Percentiles rank a stretch among this genome's conserved stretches.
Evolutionary conservation across 1,284 basidiomycete genomes (phyloP).

Genomic region (Salmacisia buchloeana): DNA sequence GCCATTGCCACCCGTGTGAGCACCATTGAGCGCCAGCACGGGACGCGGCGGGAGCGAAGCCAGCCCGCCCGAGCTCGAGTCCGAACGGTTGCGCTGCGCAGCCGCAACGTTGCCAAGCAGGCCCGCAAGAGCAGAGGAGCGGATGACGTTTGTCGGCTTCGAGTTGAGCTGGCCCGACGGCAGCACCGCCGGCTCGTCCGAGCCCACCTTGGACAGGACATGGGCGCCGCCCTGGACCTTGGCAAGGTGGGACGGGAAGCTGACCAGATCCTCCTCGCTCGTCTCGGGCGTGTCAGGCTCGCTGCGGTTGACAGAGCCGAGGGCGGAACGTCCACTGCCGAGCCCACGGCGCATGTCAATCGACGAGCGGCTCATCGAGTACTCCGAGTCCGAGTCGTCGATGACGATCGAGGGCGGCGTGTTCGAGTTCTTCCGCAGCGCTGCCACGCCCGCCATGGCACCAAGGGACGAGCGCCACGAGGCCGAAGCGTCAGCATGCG

Average conservation of each 20-base stretch:
- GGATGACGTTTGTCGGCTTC: conserved; percentile 16
- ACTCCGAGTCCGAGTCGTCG: conserved; percentile 37
- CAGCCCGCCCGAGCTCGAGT: not conserved
- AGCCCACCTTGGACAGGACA: not conserved
- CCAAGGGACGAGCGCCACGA: conserved; percentile 27
- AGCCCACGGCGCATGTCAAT: conserved; percentile 8
- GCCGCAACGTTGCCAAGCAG: conserved; percentile 22
- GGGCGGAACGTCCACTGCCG: not conserved
- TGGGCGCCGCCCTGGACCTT: not conserved
- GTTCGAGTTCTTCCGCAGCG: conserved; percentile 12
- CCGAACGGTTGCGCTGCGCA: conserved; percentile 25
- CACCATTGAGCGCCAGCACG: not conserved
- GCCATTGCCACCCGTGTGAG: not conserved
- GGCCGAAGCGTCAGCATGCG: conserved; percentile 22
- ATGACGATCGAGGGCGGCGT: conserved; percentile 37
- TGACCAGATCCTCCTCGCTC: conserved; percentile 34
- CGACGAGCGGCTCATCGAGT: conserved; percentile 20
- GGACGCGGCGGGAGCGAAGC: not conserved
- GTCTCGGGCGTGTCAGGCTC: conserved; percentile 40
- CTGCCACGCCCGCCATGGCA: not conserved
- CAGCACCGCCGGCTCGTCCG: conserved; percentile 1
- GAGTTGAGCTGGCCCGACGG: conserved; percentile 16
- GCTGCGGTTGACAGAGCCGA: conserved; percentile 11
- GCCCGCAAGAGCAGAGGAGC: not conserved
- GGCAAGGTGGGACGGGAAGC: not conserved